Percentiles rank a stretch among this genome's conserved stretches.
Conservation (phyloP, 441 rosid genomes). For the Gossypium armourianum region DNA sequence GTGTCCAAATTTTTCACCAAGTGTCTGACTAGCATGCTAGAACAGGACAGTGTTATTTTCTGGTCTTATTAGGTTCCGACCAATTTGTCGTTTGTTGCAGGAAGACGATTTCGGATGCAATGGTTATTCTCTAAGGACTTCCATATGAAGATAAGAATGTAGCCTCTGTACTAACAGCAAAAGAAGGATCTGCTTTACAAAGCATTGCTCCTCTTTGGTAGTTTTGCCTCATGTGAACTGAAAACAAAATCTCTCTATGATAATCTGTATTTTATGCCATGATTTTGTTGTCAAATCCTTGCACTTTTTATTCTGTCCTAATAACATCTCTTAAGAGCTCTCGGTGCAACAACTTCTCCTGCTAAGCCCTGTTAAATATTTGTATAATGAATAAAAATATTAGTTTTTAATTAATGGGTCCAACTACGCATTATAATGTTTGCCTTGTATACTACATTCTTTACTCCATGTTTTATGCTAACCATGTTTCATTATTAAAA, state of each 20-base stretch:
- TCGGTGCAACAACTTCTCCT: no score
- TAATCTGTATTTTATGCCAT: not conserved
- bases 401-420: not conserved
- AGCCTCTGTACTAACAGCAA: conserved; percentile 9
- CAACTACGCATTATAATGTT: not conserved
- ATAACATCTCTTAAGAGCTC: no score
- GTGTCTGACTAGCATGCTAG: not conserved
- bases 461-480: not conserved
- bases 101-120: conserved; percentile 36
- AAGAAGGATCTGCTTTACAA: conserved; percentile 17
- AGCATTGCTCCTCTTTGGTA: not conserved
- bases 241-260: not conserved
- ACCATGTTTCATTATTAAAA: conserved; percentile 7
- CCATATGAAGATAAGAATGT: conserved; percentile 28
- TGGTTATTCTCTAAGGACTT: conserved; percentile 33
- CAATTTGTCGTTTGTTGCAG: conserved; percentile 28
- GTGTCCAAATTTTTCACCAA: not conserved
- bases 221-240: conserved; percentile 15
- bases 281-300: not conserved
- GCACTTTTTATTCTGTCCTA: not conserved
- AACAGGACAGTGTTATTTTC: not conserved
- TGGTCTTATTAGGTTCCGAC: not conserved
- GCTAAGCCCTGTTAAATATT: not conserved
- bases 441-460: not conserved
- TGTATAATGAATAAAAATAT: conserved; percentile 4